phyloP scores from a whole-genome alignment of 345 rosid genomes.

The Psidium guajava region DNA sequence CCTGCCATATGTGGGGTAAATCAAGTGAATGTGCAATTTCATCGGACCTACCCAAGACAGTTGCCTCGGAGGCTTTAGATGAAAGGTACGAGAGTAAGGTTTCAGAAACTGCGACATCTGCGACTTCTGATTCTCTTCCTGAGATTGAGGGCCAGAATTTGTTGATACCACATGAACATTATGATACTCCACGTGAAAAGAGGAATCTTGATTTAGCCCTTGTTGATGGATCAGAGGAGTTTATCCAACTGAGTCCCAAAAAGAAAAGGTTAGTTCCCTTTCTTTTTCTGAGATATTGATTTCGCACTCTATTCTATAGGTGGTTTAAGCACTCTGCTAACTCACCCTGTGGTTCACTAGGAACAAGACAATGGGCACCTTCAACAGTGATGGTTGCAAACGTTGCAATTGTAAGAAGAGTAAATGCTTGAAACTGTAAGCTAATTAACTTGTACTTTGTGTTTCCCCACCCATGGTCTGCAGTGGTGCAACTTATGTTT shows the following conservation, averaged over 20 bases:
- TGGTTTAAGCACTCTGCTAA: background rate
- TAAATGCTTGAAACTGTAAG: conserved; percentile 61
- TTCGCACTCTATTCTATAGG: background rate
- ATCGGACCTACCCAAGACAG: conserved; percentile 8
- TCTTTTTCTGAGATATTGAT: background rate
- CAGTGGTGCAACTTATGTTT: background rate
- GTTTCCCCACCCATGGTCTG: background rate
- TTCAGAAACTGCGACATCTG: conserved; percentile 6
- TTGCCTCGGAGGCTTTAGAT: conserved; percentile 6
- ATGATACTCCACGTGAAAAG: conserved; percentile 14
- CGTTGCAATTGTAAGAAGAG: conserved; percentile 52
- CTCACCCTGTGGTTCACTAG: conserved; percentile 10
- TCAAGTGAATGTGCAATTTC: background rate
- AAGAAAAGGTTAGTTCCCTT: conserved; percentile 27
- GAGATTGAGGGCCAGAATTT: conserved; percentile 8
- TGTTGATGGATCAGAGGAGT: conserved; percentile 21
- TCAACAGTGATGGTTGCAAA: conserved; percentile 37
- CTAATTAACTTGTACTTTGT: background rate
- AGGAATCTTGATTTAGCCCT: conserved; percentile 19
- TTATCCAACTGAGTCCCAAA: conserved; percentile 25
- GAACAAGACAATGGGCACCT: conserved; percentile 23
- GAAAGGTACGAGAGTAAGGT: conserved; percentile 10
- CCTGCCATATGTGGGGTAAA: background rate
- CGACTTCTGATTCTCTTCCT: conserved; percentile 12
- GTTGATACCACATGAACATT: conserved; percentile 5